A percentile compares a stretch with the other conserved stretches of the same genome.
phyloP scores from a whole-genome alignment of 345 rosid species.

The Alliaria petiolata region DNA sequence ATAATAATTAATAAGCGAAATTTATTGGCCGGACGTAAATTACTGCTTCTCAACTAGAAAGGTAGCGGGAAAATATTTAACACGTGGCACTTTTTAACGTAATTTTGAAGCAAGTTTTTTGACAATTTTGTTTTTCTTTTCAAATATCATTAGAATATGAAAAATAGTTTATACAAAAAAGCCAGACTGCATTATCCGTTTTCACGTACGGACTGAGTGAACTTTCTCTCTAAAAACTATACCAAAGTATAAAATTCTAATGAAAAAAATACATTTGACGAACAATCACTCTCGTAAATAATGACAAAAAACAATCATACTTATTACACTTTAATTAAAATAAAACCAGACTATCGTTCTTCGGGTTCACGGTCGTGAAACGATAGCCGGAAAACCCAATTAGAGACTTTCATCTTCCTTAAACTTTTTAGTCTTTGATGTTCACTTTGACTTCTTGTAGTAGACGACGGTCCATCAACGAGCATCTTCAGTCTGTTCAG shows the following conservation, averaged over 20 bases:
- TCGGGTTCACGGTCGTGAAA: constrained; percentile 52
- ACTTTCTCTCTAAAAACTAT: not conserved
- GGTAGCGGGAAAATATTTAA: not conserved
- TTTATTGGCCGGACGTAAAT: constrained; percentile 24
- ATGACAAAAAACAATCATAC: not conserved
- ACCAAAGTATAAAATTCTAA: constrained; percentile 15
- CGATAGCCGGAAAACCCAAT: constrained; percentile 77
- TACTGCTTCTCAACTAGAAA: constrained; percentile 22
- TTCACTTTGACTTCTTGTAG: constrained; percentile 34
- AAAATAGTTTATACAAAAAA: not conserved
- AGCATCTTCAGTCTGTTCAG: constrained; percentile 50
- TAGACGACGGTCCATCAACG: constrained; percentile 31
- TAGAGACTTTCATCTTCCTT: constrained; percentile 43
- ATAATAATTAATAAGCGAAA: constrained; percentile 3
- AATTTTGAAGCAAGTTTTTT: constrained; percentile 9
- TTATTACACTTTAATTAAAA: not conserved
- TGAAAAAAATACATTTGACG: not conserved
- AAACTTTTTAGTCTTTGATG: constrained; percentile 43
- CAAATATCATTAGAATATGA: not conserved
- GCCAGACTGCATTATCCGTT: constrained; percentile 17
- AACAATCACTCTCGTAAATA: constrained; percentile 25
- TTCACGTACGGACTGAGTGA: constrained; percentile 15
- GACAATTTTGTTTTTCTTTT: not conserved
- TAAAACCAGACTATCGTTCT: constrained; percentile 40
- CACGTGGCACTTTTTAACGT: constrained; percentile 20